Base-by-base conservation (phyloP, 192 early-diverging fungal species). In the Haplosporangium gracile region DNA sequence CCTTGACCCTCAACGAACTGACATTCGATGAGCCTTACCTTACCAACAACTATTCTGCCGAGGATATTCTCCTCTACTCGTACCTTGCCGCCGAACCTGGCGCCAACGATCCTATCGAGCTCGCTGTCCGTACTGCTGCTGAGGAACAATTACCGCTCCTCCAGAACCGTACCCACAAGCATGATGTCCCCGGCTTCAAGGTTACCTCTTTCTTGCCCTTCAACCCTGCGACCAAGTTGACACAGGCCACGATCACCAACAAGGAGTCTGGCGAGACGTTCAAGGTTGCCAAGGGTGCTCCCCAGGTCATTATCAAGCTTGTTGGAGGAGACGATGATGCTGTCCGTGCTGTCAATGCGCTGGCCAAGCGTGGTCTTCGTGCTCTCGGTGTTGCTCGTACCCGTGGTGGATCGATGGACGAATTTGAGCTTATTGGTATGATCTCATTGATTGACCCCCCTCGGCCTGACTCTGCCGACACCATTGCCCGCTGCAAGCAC, bases 201-300 rank as follows among this genome's bases (percentile, higher is more conserved):
- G 95, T 97, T 29, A 96, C 94, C 32, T 91, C 91, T 20, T 99
- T 99, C 91, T 88, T 96, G 68, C 98, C 98, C 24, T 99, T 99
- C 93, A 97, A 98, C 88, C 97, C 98, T n/a, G 91, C 90, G 10
- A 95, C 96, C 72, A 99, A 99, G 89, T 92, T 97, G 91, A 98
- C 97, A 11, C 94, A 96, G 81, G 97, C 97, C 47, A 98, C 95
- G 5, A 93, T 98, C 74, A 90, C 89, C 40, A 93, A 97, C 81
- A 91, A 97, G 68, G 95, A 96, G 8, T 90, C 92, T 26, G 92
- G 95, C 38, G 95, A 95, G 70, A 89, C 91, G 34, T 98, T 98
- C 92, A 94, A 95, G 78, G 93, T 94, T 43, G 96, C 97, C 86
- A 98, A 98, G 88, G 97, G 97, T 78, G 97, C 97, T 26, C 97